These are phyloP conservation scores for Aspergillus bombycis DNA, from an alignment of 2,329 filamentous ascomycete species.

Conservation along the genomic window DNA sequence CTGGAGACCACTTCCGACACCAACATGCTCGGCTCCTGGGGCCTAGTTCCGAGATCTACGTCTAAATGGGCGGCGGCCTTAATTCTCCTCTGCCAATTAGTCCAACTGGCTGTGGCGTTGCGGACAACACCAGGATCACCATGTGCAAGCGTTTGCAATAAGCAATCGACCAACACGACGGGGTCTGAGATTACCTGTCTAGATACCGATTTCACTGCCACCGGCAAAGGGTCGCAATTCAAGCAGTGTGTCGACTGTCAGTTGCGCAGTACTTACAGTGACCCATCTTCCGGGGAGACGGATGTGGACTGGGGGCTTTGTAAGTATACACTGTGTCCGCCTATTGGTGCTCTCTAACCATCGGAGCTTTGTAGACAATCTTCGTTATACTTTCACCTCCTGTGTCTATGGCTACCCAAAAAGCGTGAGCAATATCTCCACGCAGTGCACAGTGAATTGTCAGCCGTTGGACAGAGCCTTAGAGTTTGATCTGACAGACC, in stretches of 20 bases:
- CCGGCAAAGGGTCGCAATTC: conserved; percentile 39
- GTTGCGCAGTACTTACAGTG: conserved; percentile 42
- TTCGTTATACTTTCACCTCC: conserved; percentile 48
- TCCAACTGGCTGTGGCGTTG: conserved; percentile 29
- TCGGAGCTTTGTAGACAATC: conserved; percentile 41
- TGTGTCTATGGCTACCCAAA: conserved; percentile 49
- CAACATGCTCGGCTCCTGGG: conserved; percentile 27
- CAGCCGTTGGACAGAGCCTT: conserved; percentile 37
- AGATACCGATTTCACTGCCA: conserved; percentile 40
- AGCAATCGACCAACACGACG: conserved; percentile 40
- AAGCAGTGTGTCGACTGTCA: conserved; percentile 47
- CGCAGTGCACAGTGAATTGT: conserved; percentile 49
- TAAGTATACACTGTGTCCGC: conserved; percentile 31
- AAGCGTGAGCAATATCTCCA: conserved; percentile 42
- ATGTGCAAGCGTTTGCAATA: conserved; percentile 38
- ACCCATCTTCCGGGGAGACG: conserved; percentile 39
- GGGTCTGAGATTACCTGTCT: conserved; percentile 45
- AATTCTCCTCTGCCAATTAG: conserved; percentile 25
- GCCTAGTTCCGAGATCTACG: conserved; percentile 14
- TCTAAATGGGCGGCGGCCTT: conserved; percentile 24
- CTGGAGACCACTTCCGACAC: conserved; percentile 9
- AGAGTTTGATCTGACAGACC: conserved; percentile 32
- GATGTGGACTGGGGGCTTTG: conserved; percentile 52
- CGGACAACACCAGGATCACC: conserved; percentile 42
- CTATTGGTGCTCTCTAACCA: neutral